These are phyloP conservation scores for Ceratocystis papillata DNA, from an alignment of 2,329 filamentous ascomycete genomes.

Conservation along the genomic window DNA sequence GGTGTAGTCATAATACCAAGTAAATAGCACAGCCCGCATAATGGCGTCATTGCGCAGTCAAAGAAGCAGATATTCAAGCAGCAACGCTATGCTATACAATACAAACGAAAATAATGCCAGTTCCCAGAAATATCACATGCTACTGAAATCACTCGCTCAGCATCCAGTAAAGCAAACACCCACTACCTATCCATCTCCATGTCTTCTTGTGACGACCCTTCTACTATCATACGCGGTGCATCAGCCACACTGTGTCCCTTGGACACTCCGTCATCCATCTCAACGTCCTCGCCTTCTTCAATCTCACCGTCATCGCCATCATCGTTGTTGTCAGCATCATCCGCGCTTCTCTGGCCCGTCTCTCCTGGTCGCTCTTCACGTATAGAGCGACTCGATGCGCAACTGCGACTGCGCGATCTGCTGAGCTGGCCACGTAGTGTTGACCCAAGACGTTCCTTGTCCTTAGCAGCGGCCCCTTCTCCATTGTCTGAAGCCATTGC, in stretches of 20 bases:
- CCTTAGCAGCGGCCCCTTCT: background rate
- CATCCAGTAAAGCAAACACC: background rate
- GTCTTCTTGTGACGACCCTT: constrained; percentile 44
- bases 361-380: constrained; percentile 46
- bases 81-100: constrained; percentile 1
- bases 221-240: constrained; percentile 40
- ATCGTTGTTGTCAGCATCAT: constrained; percentile 53
- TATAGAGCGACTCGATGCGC: constrained; percentile 29
- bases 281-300: constrained; percentile 44
- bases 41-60: background rate
- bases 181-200: constrained; percentile 50
- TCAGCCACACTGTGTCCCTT: constrained; percentile 26
- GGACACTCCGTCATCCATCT: constrained; percentile 43
- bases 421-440: constrained; percentile 17
- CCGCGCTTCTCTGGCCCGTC: constrained; percentile 72
- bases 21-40: background rate
- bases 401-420: constrained; percentile 19
- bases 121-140: constrained; percentile 1
- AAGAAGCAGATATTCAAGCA: background rate
- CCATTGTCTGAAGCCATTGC: constrained; percentile 26
- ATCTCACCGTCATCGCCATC: constrained; percentile 36
- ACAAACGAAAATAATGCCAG: constrained; percentile 3
- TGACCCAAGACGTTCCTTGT: constrained; percentile 16
- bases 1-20: background rate
- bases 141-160: background rate